Base-by-base conservation (phyloP, 805 yeast species). In the Torulaspora quercuum region DNA sequence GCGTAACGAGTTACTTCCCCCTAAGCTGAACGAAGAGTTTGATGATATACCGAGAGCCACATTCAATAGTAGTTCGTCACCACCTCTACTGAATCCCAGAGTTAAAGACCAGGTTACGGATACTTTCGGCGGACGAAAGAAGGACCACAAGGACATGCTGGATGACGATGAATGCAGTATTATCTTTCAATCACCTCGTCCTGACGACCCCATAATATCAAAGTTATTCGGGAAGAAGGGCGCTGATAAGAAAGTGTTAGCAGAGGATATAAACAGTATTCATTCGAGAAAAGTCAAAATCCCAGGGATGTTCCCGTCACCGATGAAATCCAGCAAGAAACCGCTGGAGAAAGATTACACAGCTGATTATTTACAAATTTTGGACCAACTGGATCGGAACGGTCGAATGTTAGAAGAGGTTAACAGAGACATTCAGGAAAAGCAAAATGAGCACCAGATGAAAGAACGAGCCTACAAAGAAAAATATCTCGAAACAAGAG, bases 271-370 rank as follows among this genome's bases (percentile, higher is more conserved):
- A 21, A 12, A 12, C 13, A 27, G 12, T 22, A 7, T 11, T 30
- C 16, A 12, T 8, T 21, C 36, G 8, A 22, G 26, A 25, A 33
- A 8, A 4, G 14, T 29, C 5, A 29, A 37, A 3, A 26, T 56
- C 12, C 64, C 64, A 3, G 64, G 64, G 7, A 55, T 56, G 33
- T 59, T 55, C 28, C 61, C 61, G n/a, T 49, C 60, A 2, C 59
- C 62, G 13, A 18, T 20, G 11, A 46, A 44, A 25, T 33, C 16
- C 5, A 27, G 26, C 5, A 25, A 29, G 20, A 29, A 8, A 10
- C 14, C 29, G 13, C 16, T 11, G 14, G 14, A 29, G 11, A 41
- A 35, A 20, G 47, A 44, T 22, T 43, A 46, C 34, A 48, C 51
- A 6, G 33, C 42, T 10, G 52, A 48, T 22, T 56, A 49, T 25